These are phyloP conservation scores for Boletellus ananas DNA, from an alignment of 768 basidiomycete species.

Conservation along the genomic window DNA sequence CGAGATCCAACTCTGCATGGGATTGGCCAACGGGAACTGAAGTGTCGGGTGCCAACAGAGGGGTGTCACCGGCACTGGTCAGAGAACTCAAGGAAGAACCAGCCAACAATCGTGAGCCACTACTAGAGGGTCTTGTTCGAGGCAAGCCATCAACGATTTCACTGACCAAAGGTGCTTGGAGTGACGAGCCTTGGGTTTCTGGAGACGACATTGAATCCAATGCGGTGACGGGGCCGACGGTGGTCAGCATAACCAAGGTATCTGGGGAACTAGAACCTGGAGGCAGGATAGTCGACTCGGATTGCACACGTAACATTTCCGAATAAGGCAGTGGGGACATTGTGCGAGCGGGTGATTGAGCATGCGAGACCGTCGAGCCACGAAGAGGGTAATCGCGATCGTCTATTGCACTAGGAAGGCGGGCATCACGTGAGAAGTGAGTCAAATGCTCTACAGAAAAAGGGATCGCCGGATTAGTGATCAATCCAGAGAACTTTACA, in stretches of 20 bases:
- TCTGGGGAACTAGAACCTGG: background rate
- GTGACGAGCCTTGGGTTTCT: background rate
- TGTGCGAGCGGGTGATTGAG: background rate
- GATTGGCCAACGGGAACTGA: background rate
- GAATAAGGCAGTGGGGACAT: background rate
- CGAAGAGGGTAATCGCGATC: background rate
- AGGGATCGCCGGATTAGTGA: constrained; percentile 6
- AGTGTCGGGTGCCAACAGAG: background rate
- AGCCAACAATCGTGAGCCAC: background rate
- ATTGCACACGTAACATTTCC: background rate
- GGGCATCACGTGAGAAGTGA: background rate
- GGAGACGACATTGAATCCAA: background rate
- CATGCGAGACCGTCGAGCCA: background rate
- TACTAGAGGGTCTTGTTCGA: background rate
- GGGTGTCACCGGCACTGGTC: background rate
- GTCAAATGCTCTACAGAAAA: constrained; percentile 2
- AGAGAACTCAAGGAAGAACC: background rate
- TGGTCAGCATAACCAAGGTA: background rate
- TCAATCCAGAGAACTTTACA: background rate
- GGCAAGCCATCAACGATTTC: background rate
- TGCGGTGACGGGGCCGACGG: too few relatives aligned
- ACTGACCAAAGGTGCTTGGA: background rate
- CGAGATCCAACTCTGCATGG: background rate
- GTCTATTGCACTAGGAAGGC: background rate
- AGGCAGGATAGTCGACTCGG: background rate